phyloP scores from a whole-genome alignment of 768 basidiomycete genomes.

The Termitomyces sp. region DNA sequence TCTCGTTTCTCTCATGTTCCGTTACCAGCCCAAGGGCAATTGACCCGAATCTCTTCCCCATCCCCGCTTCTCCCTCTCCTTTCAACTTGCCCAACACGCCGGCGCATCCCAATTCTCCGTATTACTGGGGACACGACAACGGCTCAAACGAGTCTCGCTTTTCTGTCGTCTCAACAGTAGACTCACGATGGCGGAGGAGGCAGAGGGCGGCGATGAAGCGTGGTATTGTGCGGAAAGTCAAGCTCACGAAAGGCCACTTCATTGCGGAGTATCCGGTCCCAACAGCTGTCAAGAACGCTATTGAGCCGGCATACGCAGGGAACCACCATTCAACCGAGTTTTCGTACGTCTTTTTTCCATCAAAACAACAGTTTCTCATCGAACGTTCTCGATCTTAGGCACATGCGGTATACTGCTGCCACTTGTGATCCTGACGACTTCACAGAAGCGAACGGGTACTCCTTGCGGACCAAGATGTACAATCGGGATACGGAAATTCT shows the following conservation, averaged over 20 bases:
- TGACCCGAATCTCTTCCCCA: conserved; percentile 17
- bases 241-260: conserved; percentile 90
- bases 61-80: conserved; percentile 15
- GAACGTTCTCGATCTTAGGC: conserved; percentile 31
- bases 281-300: conserved; percentile 74
- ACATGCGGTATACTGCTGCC: conserved; percentile 92
- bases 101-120: conserved; percentile 16
- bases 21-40: conserved; percentile 12
- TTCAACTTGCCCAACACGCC: conserved; percentile 18
- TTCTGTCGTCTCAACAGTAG: conserved; percentile 45
- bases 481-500: conserved; percentile 87
- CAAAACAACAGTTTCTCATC: neutral
- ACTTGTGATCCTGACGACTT: conserved; percentile 92
- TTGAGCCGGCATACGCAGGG: conserved; percentile 66
- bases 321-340: conserved; percentile 84
- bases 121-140: conserved; percentile 11
- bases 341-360: conserved; percentile 49
- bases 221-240: conserved; percentile 83
- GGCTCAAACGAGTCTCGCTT: conserved; percentile 30
- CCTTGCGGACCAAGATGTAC: conserved; percentile 81
- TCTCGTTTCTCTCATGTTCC: neutral
- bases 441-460: conserved; percentile 70
- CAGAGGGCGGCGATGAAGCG: conserved; percentile 91
- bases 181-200: conserved; percentile 61
- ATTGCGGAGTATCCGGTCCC: conserved; percentile 87